Percentiles rank a stretch among this genome's conserved stretches.
phyloP scores from a whole-genome alignment of 768 basidiomycete species.

The Podaxis sp. region DNA sequence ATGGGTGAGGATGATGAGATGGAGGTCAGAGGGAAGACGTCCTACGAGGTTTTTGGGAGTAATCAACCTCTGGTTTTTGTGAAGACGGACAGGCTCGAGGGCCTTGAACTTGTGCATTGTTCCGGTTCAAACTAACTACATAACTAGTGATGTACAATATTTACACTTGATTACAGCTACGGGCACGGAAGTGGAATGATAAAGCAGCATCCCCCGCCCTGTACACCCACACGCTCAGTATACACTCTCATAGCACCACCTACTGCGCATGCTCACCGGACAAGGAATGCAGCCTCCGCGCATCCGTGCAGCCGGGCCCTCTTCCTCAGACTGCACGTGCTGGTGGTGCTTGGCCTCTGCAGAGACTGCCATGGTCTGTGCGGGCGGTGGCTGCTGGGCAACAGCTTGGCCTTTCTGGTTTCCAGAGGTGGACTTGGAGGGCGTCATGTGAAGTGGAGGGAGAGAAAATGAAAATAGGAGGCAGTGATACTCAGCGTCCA shows the following conservation, averaged over 20 bases:
- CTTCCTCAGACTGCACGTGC: constrained; percentile 15
- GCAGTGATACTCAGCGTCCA: not conserved
- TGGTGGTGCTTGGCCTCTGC: constrained; percentile 6
- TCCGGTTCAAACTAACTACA: not conserved
- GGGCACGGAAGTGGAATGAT: constrained; percentile 37
- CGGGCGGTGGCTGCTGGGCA: constrained; percentile 19
- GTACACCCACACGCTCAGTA: constrained; percentile 3
- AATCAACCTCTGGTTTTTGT: constrained; percentile 16
- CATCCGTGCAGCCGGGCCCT: constrained; percentile 20
- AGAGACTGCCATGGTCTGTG: constrained; percentile 18
- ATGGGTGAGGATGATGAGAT: constrained; percentile 69
- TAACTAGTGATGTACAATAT: not conserved
- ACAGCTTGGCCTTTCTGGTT: not conserved
- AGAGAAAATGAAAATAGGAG: not conserved
- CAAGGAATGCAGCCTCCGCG: constrained; percentile 31
- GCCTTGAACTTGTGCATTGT: constrained; percentile 86
- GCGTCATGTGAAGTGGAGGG: not conserved
- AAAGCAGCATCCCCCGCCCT: constrained; percentile 36
- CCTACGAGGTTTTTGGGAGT: constrained; percentile 53
- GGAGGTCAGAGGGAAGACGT: constrained; percentile 74
- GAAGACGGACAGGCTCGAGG: constrained; percentile 69
- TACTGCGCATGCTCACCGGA: constrained; percentile 18
- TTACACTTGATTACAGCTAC: constrained; percentile 16
- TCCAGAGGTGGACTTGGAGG: not conserved
- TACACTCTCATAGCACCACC: not conserved